Conservation (phyloP, 2,329 filamentous ascomycete species). For the Orbilia blumenaviensis region DNA sequence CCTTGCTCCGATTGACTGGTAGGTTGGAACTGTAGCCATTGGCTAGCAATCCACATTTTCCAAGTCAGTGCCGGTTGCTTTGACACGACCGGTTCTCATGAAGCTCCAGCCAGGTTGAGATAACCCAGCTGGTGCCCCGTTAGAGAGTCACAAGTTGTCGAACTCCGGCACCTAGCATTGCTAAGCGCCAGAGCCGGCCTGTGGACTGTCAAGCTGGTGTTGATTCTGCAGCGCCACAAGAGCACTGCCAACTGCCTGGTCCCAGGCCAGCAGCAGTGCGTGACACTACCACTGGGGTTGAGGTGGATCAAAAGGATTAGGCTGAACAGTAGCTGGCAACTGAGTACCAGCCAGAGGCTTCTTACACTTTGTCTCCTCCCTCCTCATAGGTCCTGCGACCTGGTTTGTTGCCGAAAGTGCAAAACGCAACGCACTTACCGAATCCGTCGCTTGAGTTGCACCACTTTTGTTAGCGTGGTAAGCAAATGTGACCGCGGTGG, state of each 20-base stretch:
- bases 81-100: neutral
- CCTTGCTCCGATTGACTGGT: neutral
- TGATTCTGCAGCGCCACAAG: neutral
- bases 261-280: neutral
- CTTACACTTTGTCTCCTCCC: constrained; percentile 12
- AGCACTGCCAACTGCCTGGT: neutral
- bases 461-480: neutral
- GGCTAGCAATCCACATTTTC: neutral
- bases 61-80: neutral
- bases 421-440: neutral
- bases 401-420: neutral
- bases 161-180: neutral
- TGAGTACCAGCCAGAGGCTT: neutral
- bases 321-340: neutral
- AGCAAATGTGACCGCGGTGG: constrained; percentile 1
- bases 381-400: neutral
- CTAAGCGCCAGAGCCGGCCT: neutral
- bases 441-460: neutral
- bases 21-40: neutral
- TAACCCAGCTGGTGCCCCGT: neutral
- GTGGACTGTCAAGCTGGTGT: neutral
- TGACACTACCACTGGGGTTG: neutral
- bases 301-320: neutral
- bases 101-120: neutral
- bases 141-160: neutral